Base-by-base conservation (phyloP, 495 filamentous ascomycete genomes). In the Darksidea phi region DNA sequence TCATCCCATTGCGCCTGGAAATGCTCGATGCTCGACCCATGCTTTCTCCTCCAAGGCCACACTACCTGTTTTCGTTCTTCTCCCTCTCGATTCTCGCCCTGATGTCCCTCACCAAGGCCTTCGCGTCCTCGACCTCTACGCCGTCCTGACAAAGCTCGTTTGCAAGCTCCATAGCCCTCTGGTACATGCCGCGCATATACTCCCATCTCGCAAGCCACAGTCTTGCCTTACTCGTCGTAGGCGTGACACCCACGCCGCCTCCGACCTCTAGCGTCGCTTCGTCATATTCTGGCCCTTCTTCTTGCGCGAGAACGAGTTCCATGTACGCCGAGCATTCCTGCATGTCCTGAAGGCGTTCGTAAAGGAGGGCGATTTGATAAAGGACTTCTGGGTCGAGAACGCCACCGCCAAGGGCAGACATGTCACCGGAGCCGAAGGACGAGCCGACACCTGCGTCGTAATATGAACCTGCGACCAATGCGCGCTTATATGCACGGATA, bases 121-220 rank as follows among this genome's bases (percentile, higher is more conserved):
- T 97, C 13, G 95, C 95, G 74, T 99, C 95, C 73, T 99, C 95
- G 15, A 99, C 91, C 75, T 99, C 95, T 24, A 91, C 85, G 0
- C 95, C 95, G 76, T 99, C 95, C 73, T 97, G 90, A 73, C 91
- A 97, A 36, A 97, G 78, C 71, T 97, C 93, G 52, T 83, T 88
- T 2, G 91, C 92, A 15, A 96, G 75, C 63, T 90, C 86, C 74
- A 88, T 88, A 15, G 90, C 89, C 48, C 87, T 81, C 5, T 77
- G 77, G 56, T 88, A 87, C 67, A 92, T 88, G 25, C 87, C 88
- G 21, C 80, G 78, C 20, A 80, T 77, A 77, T 94, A 88, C 18
- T 90, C 86, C 77, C 84, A 88, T 66, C 84, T 82, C 21, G 94
- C 93, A 37, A 99, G 82, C 95, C 95, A 97, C 82, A 97, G 85